Evolutionary conservation across 805 yeast species (phyloP).

Genomic region (Cyberlindnera euphorbiiphila): DNA sequence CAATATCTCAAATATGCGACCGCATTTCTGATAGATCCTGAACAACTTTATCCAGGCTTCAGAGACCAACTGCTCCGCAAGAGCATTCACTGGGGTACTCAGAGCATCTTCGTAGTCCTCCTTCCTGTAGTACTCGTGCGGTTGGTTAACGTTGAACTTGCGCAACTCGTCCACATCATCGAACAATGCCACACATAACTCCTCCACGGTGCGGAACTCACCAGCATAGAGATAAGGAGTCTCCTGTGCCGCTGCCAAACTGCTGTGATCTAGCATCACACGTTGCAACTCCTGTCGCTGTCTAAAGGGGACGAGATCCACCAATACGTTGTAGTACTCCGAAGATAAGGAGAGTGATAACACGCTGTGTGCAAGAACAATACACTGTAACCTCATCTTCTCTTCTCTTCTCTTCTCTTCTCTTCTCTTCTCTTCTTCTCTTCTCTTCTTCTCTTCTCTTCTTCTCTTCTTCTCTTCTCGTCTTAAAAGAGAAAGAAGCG

Average conservation of each 20-base stretch:
- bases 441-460: no score
- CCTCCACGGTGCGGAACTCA: slow-evolving; percentile 12
- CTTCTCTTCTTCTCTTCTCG: no score
- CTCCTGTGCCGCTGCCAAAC: slow-evolving; percentile 1
- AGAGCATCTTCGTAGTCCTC: slow-evolving; percentile 13
- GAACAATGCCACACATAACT: slow-evolving; percentile 11
- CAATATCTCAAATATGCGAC: slow-evolving; percentile 15
- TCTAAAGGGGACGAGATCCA: background rate
- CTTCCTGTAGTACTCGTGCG: slow-evolving; percentile 3
- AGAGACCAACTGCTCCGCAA: slow-evolving; percentile 13
- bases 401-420: no score
- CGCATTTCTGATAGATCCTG: slow-evolving; percentile 6
- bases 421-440: no score
- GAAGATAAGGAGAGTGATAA: background rate
- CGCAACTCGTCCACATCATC: slow-evolving; percentile 15
- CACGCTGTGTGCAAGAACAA: background rate
- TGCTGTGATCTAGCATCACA: no score
- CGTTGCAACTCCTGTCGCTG: background rate
- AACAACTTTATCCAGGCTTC: slow-evolving; percentile 10
- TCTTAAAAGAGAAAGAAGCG: background rate
- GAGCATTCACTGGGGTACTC: slow-evolving; percentile 10
- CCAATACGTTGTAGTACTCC: slow-evolving; percentile 5
- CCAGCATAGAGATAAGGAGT: slow-evolving; percentile 13
- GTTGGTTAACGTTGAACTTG: slow-evolving; percentile 10
- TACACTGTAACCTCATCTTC: no score